Base-by-base conservation (phyloP, 2,329 filamentous ascomycete species). In the Ceratocystis colombiana region DNA sequence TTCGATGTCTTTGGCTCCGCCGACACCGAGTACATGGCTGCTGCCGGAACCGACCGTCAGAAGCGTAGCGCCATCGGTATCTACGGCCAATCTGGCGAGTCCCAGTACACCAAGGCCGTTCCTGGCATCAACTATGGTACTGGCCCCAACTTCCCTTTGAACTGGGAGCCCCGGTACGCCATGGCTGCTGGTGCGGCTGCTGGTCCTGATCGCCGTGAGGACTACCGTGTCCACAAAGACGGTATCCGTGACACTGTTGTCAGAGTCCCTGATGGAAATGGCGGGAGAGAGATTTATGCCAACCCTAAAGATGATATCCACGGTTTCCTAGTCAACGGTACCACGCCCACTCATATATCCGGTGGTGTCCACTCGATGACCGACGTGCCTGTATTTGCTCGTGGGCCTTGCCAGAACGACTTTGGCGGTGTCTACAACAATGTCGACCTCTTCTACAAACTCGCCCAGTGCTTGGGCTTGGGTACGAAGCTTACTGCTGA, bases 1-100 rank as follows among this genome's bases (percentile, higher is more conserved):
- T 95, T 95, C 73, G 90, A 92, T 75, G 90, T 95, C 70, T 92
- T 87, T 73, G 90, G 90, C 69, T 86, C 81, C 69, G 88, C 90
- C 59, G 90, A 95, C 72, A 94, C 89, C 20, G 79, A 88, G 73
- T 94, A 92, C 76, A 79, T 93, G 61, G 78, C 82, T 17, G 81
- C 82, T 3, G 83, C 90, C 71, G 75, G 79, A 5, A 79, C 81
- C 20, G 84, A 88, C 73, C 87, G 90, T 71, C 77, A 82, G 71
- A 93, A 91, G 81, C 88, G 90, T 71, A 79, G 82, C 62, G 89
- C 90, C 48, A 79, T 94, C 62, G 89, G 89, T 67, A 80, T 81
- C 37, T 94, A 94, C 78, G 77, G 84, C 70, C 79, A 85, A 71
- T 89, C 88, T 0, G 90, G 90, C n/a, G 78, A 87, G 10, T 89